Percentiles rank a stretch among this genome's conserved stretches.
Evolutionary conservation across 768 basidiomycete species (phyloP).

Genomic region (Dioszegia hungarica): DNA sequence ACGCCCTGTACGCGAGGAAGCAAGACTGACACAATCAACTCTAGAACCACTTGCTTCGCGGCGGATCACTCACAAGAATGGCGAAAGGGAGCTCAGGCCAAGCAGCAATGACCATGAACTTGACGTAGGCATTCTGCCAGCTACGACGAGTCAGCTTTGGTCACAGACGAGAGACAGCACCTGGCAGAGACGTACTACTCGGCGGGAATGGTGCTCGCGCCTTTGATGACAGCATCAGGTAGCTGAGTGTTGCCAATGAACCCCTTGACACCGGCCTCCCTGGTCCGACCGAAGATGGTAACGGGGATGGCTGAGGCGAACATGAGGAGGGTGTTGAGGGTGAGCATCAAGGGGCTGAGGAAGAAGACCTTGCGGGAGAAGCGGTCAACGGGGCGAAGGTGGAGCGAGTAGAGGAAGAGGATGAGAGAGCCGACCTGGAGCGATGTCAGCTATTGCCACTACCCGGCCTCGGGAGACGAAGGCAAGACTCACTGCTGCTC

Average conservation of each 20-base stretch:
- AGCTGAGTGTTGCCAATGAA: conserved; percentile 8
- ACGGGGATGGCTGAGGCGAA: conserved; percentile 16
- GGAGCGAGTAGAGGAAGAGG: conserved; percentile 15
- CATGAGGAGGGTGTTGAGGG: conserved; percentile 14
- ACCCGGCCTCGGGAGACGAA: too few relatives aligned
- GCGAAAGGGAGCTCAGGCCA: not conserved
- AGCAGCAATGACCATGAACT: conserved; percentile 5
- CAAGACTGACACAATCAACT: not conserved
- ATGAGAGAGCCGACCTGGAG: conserved; percentile 18
- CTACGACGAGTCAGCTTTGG: not conserved
- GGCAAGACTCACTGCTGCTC: not conserved
- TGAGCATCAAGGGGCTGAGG: conserved; percentile 17
- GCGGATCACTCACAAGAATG: not conserved
- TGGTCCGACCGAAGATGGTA: conserved; percentile 6
- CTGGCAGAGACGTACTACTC: conserved; percentile 1
- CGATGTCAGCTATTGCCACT: not conserved
- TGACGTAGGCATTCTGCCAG: conserved; percentile 2
- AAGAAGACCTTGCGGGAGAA: conserved; percentile 19
- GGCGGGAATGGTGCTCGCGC: not conserved
- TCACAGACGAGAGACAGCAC: not conserved
- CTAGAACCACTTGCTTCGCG: not conserved
- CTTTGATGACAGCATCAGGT: conserved; percentile 10
- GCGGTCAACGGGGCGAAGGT: conserved; percentile 4
- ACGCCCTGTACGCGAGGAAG: conserved; percentile 5
- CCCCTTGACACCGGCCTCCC: conserved; percentile 7